Conservation (phyloP, 345 rosid species). For the Brassica incana region DNA sequence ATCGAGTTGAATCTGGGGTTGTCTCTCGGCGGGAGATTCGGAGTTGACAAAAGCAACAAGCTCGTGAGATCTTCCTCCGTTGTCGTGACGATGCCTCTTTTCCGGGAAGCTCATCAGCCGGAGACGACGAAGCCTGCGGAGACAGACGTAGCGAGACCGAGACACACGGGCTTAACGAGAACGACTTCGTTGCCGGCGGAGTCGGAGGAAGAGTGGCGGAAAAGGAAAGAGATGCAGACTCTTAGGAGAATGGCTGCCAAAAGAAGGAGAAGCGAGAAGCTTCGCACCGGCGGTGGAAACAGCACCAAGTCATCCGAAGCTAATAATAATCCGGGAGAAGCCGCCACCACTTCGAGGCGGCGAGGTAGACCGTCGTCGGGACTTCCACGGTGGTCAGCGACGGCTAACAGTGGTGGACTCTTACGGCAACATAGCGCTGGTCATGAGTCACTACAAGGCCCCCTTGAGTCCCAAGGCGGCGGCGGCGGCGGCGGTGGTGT, state of each 20-base stretch:
- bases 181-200: conserved; percentile 82
- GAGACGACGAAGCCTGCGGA: background rate
- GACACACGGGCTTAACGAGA: conserved; percentile 47
- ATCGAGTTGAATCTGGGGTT: conserved; percentile 89
- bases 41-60: conserved; percentile 62
- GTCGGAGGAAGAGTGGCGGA: conserved; percentile 93
- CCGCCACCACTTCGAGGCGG: conserved; percentile 26
- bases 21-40: conserved; percentile 91
- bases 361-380: conserved; percentile 42
- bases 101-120: conserved; percentile 28
- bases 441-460: conserved; percentile 35
- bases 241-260: conserved; percentile 87
- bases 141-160: background rate
- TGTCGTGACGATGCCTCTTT: conserved; percentile 48
- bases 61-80: conserved; percentile 72
- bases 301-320: conserved; percentile 6
- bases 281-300: conserved; percentile 12
- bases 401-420: conserved; percentile 40
- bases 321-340: conserved; percentile 50
- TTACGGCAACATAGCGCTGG: conserved; percentile 41
- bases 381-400: conserved; percentile 47
- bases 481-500: conserved; percentile 57
- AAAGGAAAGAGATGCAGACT: conserved; percentile 87
- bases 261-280: conserved; percentile 84
- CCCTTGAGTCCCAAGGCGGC: conserved; percentile 50